A percentile compares a stretch with the other conserved stretches of the same genome.
phyloP scores from a whole-genome alignment of 2,329 filamentous ascomycete genomes.

The Ambrosiella cleistominuta region DNA sequence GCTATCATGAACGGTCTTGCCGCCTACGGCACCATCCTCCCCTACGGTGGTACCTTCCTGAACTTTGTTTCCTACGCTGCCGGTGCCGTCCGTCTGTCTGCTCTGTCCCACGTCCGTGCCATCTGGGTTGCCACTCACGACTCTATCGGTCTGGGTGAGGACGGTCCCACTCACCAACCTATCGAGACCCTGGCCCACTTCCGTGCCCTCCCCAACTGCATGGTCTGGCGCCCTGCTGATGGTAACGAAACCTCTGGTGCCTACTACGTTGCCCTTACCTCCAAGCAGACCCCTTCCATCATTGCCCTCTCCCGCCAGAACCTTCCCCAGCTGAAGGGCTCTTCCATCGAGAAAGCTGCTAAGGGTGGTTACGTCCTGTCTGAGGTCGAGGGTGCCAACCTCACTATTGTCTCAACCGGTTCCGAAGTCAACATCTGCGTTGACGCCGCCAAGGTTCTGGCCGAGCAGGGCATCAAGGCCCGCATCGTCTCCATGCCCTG shows the following conservation, averaged over 20 bases:
- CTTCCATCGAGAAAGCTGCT: constrained; percentile 69
- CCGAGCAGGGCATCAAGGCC: constrained; percentile 70
- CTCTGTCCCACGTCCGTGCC: constrained; percentile 73
- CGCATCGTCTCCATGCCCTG: constrained; percentile 93
- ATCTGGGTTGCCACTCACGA: constrained; percentile 98
- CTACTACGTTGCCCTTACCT: constrained; percentile 88
- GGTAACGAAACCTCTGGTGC: constrained; percentile 96
- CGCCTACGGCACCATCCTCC: constrained; percentile 88
- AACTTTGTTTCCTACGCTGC: constrained; percentile 99
- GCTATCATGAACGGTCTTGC: constrained; percentile 89
- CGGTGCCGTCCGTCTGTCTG: constrained; percentile 83
- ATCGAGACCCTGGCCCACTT: constrained; percentile 97
- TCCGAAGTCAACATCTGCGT: constrained; percentile 91
- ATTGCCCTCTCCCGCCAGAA: constrained; percentile 94
- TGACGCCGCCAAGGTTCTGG: constrained; percentile 79
- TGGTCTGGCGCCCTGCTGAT: constrained; percentile 98
- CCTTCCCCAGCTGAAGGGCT: constrained; percentile 91
- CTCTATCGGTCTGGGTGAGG: constrained; percentile 97
- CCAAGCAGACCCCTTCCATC: constrained; percentile 79
- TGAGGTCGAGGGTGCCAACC: constrained; percentile 64
- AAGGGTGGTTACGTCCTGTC: constrained; percentile 91
- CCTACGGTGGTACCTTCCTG: constrained; percentile 89
- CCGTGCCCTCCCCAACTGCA: constrained; percentile 95
- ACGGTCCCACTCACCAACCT: constrained; percentile 96
- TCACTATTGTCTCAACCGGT: constrained; percentile 87